A percentile compares a stretch with the other conserved stretches of the same genome.
Conservation (phyloP, 176 grass and related monocot species). For the Bonia amplexicaulis region DNA sequence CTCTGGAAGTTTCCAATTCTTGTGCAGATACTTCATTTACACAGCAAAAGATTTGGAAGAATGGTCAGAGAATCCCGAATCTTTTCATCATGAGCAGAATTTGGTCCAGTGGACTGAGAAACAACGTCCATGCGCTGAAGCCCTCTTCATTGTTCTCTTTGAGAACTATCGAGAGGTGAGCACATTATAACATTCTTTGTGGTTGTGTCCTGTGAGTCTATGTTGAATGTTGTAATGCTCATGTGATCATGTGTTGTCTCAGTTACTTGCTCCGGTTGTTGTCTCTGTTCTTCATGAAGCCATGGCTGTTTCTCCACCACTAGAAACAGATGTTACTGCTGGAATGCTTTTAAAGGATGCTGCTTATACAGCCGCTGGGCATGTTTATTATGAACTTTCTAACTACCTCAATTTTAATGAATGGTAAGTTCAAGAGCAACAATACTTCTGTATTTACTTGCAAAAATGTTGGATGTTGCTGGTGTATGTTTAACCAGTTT, state of each 20-base stretch:
- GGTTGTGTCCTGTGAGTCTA: background rate
- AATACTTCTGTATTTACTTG: constrained; percentile 14
- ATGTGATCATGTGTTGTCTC: constrained; percentile 35
- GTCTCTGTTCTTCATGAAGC: constrained; percentile 89
- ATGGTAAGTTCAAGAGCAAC: constrained; percentile 57
- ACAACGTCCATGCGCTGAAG: constrained; percentile 86
- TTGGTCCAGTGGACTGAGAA: constrained; percentile 97
- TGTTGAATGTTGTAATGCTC: constrained; percentile 19
- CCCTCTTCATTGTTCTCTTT: constrained; percentile 94
- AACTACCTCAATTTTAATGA: constrained; percentile 90
- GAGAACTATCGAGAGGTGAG: constrained; percentile 88
- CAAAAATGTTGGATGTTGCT: background rate
- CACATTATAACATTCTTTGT: constrained; percentile 10
- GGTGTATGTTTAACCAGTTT: constrained; percentile 2
- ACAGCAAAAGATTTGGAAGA: constrained; percentile 93
- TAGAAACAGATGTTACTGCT: constrained; percentile 77
- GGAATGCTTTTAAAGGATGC: constrained; percentile 99
- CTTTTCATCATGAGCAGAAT: constrained; percentile 95
- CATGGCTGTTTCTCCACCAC: constrained; percentile 70
- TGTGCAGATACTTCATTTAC: constrained; percentile 84
- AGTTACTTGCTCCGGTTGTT: constrained; percentile 82
- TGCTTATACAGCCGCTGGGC: constrained; percentile 83
- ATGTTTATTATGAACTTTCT: constrained; percentile 99
- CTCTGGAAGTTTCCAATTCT: constrained; percentile 18
- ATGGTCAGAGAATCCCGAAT: constrained; percentile 81